Base-by-base conservation (phyloP, 805 yeast genomes). In the Candida quercuum region DNA sequence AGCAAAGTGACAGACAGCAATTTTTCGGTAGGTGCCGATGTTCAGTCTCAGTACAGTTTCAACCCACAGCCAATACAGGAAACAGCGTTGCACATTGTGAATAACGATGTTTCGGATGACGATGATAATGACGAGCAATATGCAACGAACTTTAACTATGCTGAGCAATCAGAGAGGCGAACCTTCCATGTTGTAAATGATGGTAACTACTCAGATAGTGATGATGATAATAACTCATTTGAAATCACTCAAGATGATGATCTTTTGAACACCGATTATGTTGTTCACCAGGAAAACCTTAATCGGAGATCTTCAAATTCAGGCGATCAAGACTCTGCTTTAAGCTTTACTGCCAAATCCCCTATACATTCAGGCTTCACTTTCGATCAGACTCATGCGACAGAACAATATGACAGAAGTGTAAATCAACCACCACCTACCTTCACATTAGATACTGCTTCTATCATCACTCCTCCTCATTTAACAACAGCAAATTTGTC, bases 271-370 rank as follows among this genome's bases (percentile, higher is more conserved):
- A 36, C 38, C 3, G 47, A 40, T 19, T 47, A 38, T 20, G 42
- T 46, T 13, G 33, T 41, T 2, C 52, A 43, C 32, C 53, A 49
- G 32, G 37, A 35, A 8, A 32, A 35, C 13, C 13, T 18, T 5
- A 19, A 11, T 13, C 28, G 26, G 24, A 25, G 12, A 18, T 24
- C 20, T 7, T 25, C 14, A 9, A 30, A n/a, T 28, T 39, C 20
- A 28, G 46, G 32, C 9, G 49, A 46, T 14, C 54, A 45, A 13
- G 55, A 41, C 2, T 49, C 51, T 32, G 54, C 46, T 6, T 37
- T 64, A 16, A 57, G 56, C 32, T 64, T 64, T 39, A 55, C 53
- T 6, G 67, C 64, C 2, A 52, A 56, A 34, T 55, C 67, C 3
- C 64, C 67, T 6, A 47, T 48, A 34, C 51, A 49, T 21, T 42